Conservation (phyloP, 805 yeast species). For the Monosporozyma aerobia region DNA sequence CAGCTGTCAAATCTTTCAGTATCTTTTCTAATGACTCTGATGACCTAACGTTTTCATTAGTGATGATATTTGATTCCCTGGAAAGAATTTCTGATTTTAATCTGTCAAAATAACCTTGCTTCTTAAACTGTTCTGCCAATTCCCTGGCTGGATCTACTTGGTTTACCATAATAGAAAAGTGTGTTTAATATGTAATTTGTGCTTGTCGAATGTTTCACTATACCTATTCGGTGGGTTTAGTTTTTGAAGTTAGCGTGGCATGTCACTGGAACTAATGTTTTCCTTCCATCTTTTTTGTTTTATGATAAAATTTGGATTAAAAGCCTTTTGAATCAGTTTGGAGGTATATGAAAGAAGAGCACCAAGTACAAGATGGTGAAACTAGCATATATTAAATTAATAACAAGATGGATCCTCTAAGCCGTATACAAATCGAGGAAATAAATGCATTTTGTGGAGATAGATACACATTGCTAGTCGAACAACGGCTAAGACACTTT, state of each 20-base stretch:
- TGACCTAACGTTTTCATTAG: neutral
- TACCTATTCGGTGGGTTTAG: neutral
- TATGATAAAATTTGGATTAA: neutral
- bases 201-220: neutral
- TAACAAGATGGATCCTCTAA: neutral
- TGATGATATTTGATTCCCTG: neutral
- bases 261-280: neutral
- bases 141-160: conserved; percentile 13
- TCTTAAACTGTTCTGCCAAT: conserved; percentile 25
- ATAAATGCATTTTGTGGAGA: neutral
- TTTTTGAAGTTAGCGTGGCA: neutral
- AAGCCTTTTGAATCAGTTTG: no score
- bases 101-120: conserved; percentile 27
- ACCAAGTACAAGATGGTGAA: neutral
- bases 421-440: neutral
- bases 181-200: no score
- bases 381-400: neutral
- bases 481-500: neutral
- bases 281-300: neutral
- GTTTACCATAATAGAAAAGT: neutral
- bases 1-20: conserved; percentile 15
- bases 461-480: neutral
- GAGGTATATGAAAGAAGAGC: neutral
- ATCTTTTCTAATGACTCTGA: conserved; percentile 3
- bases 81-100: conserved; percentile 21